phyloP scores from a whole-genome alignment of 108 stramenopile species.

The Nitzschia inconspicua region DNA sequence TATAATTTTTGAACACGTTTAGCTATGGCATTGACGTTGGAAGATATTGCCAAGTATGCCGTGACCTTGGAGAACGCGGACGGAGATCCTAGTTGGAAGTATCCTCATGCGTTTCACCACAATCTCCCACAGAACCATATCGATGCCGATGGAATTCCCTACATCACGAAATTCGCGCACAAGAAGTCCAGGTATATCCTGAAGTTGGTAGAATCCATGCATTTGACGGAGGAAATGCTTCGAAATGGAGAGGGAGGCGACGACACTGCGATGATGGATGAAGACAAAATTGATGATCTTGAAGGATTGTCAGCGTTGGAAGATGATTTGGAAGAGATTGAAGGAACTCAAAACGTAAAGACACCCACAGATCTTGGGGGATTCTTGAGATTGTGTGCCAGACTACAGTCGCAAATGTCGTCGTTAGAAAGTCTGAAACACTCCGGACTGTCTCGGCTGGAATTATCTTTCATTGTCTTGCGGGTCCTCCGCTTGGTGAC shows the following conservation, averaged over 20 bases:
- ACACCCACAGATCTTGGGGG: slow-evolving; percentile 13
- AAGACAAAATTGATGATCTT: slow-evolving; percentile 32
- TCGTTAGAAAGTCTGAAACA: slow-evolving; percentile 63
- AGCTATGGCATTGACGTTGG: too few relatives aligned
- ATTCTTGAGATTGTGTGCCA: slow-evolving; percentile 51
- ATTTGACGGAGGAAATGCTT: slow-evolving; percentile 48
- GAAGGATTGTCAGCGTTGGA: slow-evolving; percentile 7
- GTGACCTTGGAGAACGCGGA: slow-evolving; percentile 6
- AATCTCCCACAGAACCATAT: slow-evolving; percentile 61
- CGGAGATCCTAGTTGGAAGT: slow-evolving; percentile 31
- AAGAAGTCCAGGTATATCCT: slow-evolving; percentile 56
- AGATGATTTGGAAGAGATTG: slow-evolving; percentile 22
- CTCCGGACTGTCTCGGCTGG: slow-evolving; percentile 51
- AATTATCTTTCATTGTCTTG: slow-evolving; percentile 58
- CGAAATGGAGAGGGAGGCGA: slow-evolving; percentile 15
- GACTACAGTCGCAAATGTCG: slow-evolving; percentile 65
- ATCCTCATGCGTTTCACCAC: slow-evolving; percentile 60
- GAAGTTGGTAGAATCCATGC: slow-evolving; percentile 52
- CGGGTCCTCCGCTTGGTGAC: slow-evolving; percentile 61
- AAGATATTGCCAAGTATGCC: background rate
- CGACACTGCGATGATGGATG: slow-evolving; percentile 15
- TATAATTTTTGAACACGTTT: too few relatives aligned
- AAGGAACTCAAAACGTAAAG: background rate
- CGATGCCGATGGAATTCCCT: slow-evolving; percentile 60
- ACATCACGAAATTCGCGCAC: slow-evolving; percentile 65